phyloP scores from a whole-genome alignment of 495 filamentous ascomycete species.

The Daldinia caldariorum region DNA sequence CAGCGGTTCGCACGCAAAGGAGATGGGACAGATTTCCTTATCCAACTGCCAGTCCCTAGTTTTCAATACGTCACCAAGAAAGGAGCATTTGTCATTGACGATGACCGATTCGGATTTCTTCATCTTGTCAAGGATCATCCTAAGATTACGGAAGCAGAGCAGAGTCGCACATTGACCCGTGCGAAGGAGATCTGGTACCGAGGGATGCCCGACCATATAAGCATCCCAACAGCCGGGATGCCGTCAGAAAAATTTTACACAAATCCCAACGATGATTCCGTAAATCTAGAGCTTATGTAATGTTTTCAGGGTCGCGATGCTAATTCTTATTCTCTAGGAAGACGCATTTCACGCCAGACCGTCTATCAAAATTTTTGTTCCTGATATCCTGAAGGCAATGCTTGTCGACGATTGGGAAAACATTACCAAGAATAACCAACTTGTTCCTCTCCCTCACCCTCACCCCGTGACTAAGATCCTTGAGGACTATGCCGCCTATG shows the following conservation, averaged over 20 bases:
- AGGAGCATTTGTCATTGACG: neutral
- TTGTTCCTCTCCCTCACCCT: constrained; percentile 82
- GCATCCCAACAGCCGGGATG: constrained; percentile 48
- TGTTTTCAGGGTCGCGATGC: constrained; percentile 16
- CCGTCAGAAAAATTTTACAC: constrained; percentile 30
- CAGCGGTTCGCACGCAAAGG: neutral
- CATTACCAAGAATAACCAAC: constrained; percentile 89
- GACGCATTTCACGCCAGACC: constrained; percentile 82
- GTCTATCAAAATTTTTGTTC: constrained; percentile 80
- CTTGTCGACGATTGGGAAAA: constrained; percentile 99
- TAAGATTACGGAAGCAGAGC: constrained; percentile 32
- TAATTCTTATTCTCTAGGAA: constrained; percentile 68
- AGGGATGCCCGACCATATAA: constrained; percentile 19
- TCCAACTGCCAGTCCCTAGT: constrained; percentile 39
- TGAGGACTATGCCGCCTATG: constrained; percentile 75
- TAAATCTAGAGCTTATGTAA: constrained; percentile 9
- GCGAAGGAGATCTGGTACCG: constrained; percentile 36
- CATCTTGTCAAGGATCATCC: constrained; percentile 27
- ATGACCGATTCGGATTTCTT: constrained; percentile 26
- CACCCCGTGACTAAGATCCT: constrained; percentile 80
- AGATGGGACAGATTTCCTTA: constrained; percentile 34
- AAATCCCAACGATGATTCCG: constrained; percentile 11
- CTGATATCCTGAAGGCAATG: constrained; percentile 86
- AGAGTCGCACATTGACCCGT: constrained; percentile 15
- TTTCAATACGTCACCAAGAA: constrained; percentile 36